Conservation (phyloP, 2,329 filamentous ascomycete species). For the Colletotrichum sp. region DNA sequence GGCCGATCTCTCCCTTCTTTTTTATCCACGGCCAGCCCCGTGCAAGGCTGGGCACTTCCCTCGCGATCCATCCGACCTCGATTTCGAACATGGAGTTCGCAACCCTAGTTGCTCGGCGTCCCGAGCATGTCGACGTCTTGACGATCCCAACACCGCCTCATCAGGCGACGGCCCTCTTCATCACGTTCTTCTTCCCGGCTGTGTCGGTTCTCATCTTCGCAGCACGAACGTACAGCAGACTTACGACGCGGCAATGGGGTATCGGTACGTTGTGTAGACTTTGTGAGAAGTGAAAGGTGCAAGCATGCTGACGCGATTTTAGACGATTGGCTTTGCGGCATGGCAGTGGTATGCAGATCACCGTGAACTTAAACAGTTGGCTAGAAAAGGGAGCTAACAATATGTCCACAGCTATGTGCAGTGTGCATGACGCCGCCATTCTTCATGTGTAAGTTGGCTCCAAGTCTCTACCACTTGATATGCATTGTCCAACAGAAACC, state of each 20-base stretch:
- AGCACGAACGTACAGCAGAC: conserved; percentile 27
- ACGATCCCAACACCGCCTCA: conserved; percentile 35
- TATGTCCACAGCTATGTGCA: conserved; percentile 14
- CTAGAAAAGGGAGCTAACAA: not conserved
- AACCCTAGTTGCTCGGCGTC: not conserved
- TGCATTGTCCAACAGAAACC: not conserved
- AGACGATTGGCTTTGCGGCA: conserved; percentile 30
- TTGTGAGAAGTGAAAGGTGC: not conserved
- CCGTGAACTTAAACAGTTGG: not conserved
- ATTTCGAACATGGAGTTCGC: conserved; percentile 4
- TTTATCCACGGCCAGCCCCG: not conserved
- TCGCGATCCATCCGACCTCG: not conserved
- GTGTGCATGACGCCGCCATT: conserved; percentile 24
- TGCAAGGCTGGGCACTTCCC: not conserved
- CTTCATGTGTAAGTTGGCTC: conserved; percentile 29
- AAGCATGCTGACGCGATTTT: not conserved
- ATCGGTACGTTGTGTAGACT: conserved; percentile 22
- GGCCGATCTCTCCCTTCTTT: not conserved
- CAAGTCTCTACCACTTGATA: not conserved
- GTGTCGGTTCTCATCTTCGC: conserved; percentile 30
- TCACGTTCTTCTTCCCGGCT: conserved; percentile 35
- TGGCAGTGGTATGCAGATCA: conserved; percentile 23
- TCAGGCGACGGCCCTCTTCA: conserved; percentile 30
- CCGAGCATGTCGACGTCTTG: conserved; percentile 26
- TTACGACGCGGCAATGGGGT: conserved; percentile 28